Conservation (phyloP, 2,329 filamentous ascomycete genomes). For the Neoascochyta sp. region DNA sequence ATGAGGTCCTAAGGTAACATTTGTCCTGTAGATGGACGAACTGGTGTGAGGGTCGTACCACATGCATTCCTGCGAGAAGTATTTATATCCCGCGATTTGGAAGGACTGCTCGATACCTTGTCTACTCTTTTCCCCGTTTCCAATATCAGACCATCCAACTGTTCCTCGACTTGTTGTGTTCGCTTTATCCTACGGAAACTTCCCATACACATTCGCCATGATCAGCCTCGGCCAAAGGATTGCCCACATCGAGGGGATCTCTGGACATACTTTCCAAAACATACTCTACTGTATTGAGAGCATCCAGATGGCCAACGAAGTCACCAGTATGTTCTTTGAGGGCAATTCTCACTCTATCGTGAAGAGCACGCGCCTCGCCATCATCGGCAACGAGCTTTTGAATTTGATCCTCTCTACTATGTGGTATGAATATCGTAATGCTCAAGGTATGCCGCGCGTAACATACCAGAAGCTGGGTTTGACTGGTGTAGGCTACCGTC, state of each 20-base stretch:
- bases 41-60: too few relatives aligned
- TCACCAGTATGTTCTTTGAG: not conserved
- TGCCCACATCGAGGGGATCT: conserved; percentile 5
- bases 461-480: not conserved
- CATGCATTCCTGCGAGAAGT: too few relatives aligned
- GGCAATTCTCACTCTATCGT: not conserved
- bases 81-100: too few relatives aligned
- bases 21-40: too few relatives aligned
- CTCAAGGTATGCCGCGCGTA: too few relatives aligned
- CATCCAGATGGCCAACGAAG: conserved; percentile 10
- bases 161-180: too few relatives aligned
- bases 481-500: not conserved
- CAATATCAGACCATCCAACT: too few relatives aligned
- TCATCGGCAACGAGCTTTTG: conserved; percentile 10
- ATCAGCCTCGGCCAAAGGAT: conserved; percentile 1
- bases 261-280: conserved; percentile 8
- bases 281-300: conserved; percentile 11
- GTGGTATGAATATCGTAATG: conserved; percentile 9
- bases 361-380: conserved; percentile 11
- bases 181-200: too few relatives aligned
- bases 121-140: too few relatives aligned
- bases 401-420: conserved; percentile 5
- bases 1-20: too few relatives aligned
- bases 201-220: too few relatives aligned
- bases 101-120: too few relatives aligned